Conservation (phyloP, 345 rosid species). For the Leavenworthia alabamica region DNA sequence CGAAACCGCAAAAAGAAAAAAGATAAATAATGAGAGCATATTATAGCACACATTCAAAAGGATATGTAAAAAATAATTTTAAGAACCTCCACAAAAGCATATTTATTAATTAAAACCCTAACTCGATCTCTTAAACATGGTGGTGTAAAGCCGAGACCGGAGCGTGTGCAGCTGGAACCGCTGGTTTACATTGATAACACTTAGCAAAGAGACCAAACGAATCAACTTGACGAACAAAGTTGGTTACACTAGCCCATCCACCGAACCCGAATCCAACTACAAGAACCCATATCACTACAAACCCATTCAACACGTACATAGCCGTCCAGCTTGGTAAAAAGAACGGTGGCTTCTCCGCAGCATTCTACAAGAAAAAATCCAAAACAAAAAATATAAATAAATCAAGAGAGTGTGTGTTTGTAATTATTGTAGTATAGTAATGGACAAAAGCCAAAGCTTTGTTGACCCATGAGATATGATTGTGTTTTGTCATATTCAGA, state of each 20-base stretch:
- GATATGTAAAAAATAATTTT: conserved; percentile 15
- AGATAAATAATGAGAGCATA: conserved; percentile 35
- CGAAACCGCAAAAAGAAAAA: conserved; percentile 10
- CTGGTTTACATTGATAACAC: conserved; percentile 96
- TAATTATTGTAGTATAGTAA: conserved; percentile 23
- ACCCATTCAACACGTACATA: conserved; percentile 71
- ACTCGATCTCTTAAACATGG: conserved; percentile 36
- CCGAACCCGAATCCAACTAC: conserved; percentile 96
- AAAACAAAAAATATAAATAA: neutral
- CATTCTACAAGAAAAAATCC: conserved; percentile 51
- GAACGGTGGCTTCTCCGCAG: conserved; percentile 90
- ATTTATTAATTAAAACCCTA: neutral
- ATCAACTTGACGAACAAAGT: conserved; percentile 78
- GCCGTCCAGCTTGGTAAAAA: too few relatives aligned
- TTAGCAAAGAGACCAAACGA: conserved; percentile 91
- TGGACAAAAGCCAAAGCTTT: conserved; percentile 30
- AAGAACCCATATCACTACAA: conserved; percentile 70
- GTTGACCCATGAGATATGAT: conserved; percentile 23
- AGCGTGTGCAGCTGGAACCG: conserved; percentile 35
- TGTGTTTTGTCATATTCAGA: conserved; percentile 30
- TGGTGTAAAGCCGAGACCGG: conserved; percentile 33
- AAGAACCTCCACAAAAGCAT: conserved; percentile 20
- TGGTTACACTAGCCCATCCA: conserved; percentile 98
- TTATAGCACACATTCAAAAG: conserved; percentile 51
- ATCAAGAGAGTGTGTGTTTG: neutral